phyloP scores from a whole-genome alignment of 202 grass and related monocot species.

The Eragrostis tef region DNA sequence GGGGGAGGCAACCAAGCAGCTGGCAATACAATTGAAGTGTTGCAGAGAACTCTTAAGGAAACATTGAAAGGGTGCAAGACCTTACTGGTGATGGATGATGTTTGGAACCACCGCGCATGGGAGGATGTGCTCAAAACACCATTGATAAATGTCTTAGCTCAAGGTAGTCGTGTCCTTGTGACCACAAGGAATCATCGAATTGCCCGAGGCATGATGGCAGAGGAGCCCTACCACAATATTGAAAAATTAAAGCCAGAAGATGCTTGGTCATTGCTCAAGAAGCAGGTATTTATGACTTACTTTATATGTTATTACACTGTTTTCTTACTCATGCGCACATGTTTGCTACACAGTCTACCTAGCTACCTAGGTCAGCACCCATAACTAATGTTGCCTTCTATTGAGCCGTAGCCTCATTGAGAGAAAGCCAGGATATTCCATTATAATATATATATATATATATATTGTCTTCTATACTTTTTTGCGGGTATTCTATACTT shows the following conservation, averaged over 20 bases:
- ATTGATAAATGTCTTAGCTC: not conserved
- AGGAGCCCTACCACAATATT: not conserved
- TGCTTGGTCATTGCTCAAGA: not conserved
- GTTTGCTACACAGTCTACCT: not conserved
- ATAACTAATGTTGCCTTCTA: too few relatives aligned
- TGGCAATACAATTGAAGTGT: not conserved
- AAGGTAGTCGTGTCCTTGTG: not conserved
- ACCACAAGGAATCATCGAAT: not conserved
- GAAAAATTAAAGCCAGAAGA: not conserved
- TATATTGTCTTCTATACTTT: too few relatives aligned
- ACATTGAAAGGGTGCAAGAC: not conserved
- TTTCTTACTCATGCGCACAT: not conserved
- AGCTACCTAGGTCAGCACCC: too few relatives aligned
- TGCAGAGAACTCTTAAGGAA: not conserved
- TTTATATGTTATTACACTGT: not conserved
- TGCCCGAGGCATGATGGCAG: not conserved
- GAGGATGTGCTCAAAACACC: not conserved
- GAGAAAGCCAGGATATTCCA: too few relatives aligned
- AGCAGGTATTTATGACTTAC: not conserved
- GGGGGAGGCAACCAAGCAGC: not conserved
- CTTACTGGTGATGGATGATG: constrained; percentile 27
- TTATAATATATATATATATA: too few relatives aligned
- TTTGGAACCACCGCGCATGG: not conserved
- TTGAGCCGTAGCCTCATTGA: too few relatives aligned
- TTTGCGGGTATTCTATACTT: too few relatives aligned